These are phyloP conservation scores for Paspalum vaginatum DNA, from an alignment of 176 grass and related monocot species.

Conservation along the genomic window DNA sequence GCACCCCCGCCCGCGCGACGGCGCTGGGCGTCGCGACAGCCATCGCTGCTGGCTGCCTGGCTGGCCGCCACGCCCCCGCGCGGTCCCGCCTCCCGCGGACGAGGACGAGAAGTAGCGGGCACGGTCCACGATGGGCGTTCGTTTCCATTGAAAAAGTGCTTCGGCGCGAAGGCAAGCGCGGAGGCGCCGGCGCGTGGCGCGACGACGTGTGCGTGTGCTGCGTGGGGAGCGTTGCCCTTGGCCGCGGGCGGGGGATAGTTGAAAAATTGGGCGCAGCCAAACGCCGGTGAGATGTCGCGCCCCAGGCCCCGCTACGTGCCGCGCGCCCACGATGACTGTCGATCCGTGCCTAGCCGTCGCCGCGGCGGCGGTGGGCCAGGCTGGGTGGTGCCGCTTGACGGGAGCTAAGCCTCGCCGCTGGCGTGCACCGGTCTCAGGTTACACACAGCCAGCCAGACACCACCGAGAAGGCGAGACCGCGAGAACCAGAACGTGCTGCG, in stretches of 20 bases:
- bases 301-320: neutral
- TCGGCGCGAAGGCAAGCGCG: slow-evolving; percentile 24
- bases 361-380: too few species aligned
- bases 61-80: neutral
- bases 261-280: neutral
- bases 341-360: neutral
- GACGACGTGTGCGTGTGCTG: slow-evolving; percentile 13
- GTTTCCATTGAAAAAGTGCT: neutral
- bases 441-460: too few species aligned
- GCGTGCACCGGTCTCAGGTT: neutral
- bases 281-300: neutral
- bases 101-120: too few species aligned
- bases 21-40: neutral
- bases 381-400: too few species aligned
- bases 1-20: too few species aligned
- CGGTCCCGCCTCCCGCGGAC: too few species aligned
- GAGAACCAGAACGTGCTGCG: too few species aligned
- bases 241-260: neutral
- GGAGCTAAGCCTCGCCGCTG: neutral
- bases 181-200: slow-evolving; percentile 19
- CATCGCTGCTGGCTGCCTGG: neutral
- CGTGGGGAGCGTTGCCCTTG: too few species aligned
- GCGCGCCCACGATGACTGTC: too few species aligned
- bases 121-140: too few species aligned
- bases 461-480: too few species aligned